phyloP scores from a whole-genome alignment of 306 rosid genomes.

The Abrus precatorius region DNA sequence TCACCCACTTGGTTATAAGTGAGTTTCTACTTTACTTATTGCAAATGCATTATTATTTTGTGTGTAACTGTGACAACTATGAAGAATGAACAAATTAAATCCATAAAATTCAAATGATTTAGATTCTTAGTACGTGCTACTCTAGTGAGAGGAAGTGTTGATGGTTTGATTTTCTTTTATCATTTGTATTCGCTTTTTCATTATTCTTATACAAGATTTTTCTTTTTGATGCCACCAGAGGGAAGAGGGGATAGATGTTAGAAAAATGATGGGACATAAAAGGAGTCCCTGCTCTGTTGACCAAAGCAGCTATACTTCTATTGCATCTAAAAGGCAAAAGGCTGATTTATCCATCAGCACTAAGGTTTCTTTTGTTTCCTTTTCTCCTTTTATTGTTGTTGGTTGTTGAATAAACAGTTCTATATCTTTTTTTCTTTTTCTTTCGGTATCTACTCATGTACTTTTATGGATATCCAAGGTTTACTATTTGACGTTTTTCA shows the following conservation, averaged over 20 bases:
- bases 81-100: neutral
- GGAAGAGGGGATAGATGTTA: slow-evolving; percentile 79
- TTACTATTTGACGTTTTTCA: neutral
- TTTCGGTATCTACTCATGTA: slow-evolving; percentile 18
- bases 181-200: neutral
- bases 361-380: slow-evolving; percentile 67
- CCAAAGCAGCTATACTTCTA: slow-evolving; percentile 68
- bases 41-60: slow-evolving; percentile 25
- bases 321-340: slow-evolving; percentile 91
- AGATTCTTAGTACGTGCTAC: slow-evolving; percentile 15
- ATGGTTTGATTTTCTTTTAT: slow-evolving; percentile 6
- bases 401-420: slow-evolving; percentile 14
- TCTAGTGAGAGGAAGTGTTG: neutral
- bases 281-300: slow-evolving; percentile 87
- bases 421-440: neutral
- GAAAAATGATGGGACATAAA: slow-evolving; percentile 87
- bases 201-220: slow-evolving; percentile 32
- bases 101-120: neutral
- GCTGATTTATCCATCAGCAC: slow-evolving; percentile 76
- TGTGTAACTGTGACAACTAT: slow-evolving; percentile 10
- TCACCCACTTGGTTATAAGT: neutral
- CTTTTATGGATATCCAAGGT: neutral
- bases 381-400: slow-evolving; percentile 31
- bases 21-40: neutral
- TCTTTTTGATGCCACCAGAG: slow-evolving; percentile 53